Evolutionary conservation across 2,329 filamentous ascomycete species (phyloP).

Genomic region (Mycogone perniciosa): DNA sequence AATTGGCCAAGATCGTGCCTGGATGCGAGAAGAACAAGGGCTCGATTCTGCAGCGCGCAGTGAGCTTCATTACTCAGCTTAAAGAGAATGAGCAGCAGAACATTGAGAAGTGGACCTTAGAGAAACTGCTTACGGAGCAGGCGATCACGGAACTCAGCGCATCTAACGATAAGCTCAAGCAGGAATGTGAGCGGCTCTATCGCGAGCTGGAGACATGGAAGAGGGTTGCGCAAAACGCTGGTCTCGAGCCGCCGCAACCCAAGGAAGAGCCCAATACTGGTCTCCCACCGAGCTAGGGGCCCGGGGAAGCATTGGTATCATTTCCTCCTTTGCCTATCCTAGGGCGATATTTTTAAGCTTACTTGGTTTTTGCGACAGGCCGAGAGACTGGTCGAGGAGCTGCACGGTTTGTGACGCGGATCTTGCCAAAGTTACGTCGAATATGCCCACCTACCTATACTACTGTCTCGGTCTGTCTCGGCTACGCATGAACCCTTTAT

Average conservation of each 20-base stretch:
- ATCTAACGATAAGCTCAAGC: constrained; percentile 81
- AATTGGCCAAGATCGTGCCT: constrained; percentile 94
- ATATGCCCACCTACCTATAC: neutral
- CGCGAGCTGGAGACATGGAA: constrained; percentile 76
- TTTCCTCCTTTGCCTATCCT: constrained; percentile 10
- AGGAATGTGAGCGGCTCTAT: constrained; percentile 71
- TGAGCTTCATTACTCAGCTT: constrained; percentile 88
- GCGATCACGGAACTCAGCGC: constrained; percentile 81
- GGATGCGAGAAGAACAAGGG: constrained; percentile 99
- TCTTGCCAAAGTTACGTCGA: neutral
- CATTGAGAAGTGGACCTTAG: constrained; percentile 87
- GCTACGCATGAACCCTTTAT: constrained; percentile 1
- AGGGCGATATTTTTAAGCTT: neutral
- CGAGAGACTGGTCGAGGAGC: neutral
- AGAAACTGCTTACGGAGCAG: constrained; percentile 85
- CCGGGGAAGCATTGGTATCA: constrained; percentile 14
- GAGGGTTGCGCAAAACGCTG: constrained; percentile 56
- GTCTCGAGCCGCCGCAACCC: constrained; percentile 40
- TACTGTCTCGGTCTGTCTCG: neutral
- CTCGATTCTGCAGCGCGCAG: constrained; percentile 86
- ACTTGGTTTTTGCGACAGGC: neutral
- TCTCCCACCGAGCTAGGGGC: constrained; percentile 24
- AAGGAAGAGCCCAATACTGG: constrained; percentile 28
- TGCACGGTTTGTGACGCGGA: neutral
- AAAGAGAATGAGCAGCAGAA: constrained; percentile 93